A percentile compares a stretch with the other conserved stretches of the same genome.
phyloP scores from a whole-genome alignment of 371 early-diverging fungal species.

The Entomophthora muscae region DNA sequence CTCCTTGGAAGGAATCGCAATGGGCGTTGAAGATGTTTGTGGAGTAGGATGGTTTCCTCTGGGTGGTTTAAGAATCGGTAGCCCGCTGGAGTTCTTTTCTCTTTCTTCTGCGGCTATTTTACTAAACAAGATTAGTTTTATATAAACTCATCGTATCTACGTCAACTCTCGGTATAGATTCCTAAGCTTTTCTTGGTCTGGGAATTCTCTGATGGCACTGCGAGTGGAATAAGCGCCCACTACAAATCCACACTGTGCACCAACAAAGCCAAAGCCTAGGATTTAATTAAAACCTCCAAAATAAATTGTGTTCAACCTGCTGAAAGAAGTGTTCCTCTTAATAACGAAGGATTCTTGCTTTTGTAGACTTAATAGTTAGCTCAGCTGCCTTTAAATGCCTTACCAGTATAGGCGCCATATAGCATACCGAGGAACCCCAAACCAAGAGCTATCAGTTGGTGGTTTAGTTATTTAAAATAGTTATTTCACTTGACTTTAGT shows the following conservation, averaged over 20 bases:
- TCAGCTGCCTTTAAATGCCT: too few relatives aligned
- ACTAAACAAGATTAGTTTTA: background rate
- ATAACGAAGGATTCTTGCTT: background rate
- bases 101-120: background rate
- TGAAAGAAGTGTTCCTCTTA: background rate
- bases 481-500: too few relatives aligned
- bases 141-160: background rate
- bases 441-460: too few relatives aligned
- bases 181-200: background rate
- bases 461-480: too few relatives aligned
- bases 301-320: background rate
- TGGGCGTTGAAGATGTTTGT: background rate
- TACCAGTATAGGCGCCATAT: too few relatives aligned
- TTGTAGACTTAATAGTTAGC: background rate
- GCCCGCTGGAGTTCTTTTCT: background rate
- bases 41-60: background rate
- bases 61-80: background rate
- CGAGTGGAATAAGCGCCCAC: background rate
- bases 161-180: background rate
- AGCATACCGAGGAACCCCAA: too few relatives aligned
- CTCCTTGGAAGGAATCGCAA: background rate
- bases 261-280: background rate
- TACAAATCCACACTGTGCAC: background rate
- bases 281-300: background rate
- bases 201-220: background rate